Base-by-base conservation (phyloP, 768 basidiomycete species). In the Leucocoprinus sp. region DNA sequence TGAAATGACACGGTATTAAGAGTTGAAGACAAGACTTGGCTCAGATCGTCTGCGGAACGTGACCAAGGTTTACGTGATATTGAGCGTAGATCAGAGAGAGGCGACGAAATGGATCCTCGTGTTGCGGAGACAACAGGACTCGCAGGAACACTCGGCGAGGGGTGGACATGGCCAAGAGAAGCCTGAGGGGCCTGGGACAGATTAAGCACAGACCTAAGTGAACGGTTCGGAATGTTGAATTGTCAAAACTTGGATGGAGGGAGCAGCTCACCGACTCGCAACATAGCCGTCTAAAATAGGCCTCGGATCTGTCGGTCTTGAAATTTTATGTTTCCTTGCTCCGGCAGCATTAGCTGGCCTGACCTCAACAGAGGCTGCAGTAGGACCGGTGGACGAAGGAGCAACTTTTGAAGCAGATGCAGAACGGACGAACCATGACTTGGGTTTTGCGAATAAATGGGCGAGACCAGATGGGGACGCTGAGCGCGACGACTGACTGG, bases 41-140 rank as follows among this genome's bases (percentile, higher is more conserved):
- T 73, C 41, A 90, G 71, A 59, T 91, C 87, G 57, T 90, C 87
- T 17, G 78, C 85, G 5, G 84, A 88, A 57, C 69, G 79, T 19
- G 85, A 87, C 87, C 87, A 90, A 9, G 72, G 74, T 58, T 78
- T 82, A 54, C 78, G 73, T 0, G 84, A 83, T 8, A 86, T 77
- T 39, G 60, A 65, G 35, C 83, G 78, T 39, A 89, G 69, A 61
- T 89, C 86, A 3, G 84, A 84, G 4, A 75, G 66, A 14, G 64
- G 64, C 9, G 61, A 31, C 33, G 34, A 24, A 5, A 53, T 23
- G 59, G 29, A 41, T 54, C 48, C 3, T 56, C 52, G 15, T 59
- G 50, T 46, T 27, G 43, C 15, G 37, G 28, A 22, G 19, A 19
- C 54, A 40, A 44, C 58, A 9, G 69, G 68, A 43, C 66, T 74